Base-by-base conservation (phyloP, 139 green algal species). In the Chlorella sp. region DNA sequence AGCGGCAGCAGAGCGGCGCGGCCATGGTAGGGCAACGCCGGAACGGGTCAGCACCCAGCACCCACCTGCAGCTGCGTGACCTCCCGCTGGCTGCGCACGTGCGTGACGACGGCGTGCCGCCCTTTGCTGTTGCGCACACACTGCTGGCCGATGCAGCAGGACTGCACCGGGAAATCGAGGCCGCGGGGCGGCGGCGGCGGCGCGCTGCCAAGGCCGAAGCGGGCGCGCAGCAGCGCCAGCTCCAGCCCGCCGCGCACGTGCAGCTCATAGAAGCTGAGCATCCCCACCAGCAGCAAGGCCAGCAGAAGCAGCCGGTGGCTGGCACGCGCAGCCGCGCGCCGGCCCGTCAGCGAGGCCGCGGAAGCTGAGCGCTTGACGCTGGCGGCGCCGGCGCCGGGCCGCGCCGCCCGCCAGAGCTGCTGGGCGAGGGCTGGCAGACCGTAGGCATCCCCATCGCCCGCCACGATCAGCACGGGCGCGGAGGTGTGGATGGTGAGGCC, bases 141-240 rank as follows among this genome's bases (percentile, higher is more conserved):
- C 30, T 74, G 78, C 63, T 74, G 13, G 39, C 78, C 78, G 62
- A 83, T 74, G 63, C 78, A 83, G 63, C 78, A 83, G 30, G 39
- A 36, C 39, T 75, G 78, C 30, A 83, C 44, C 4, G 78, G 78
- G n/a, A 65, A 83, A 63, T 83, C 78, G 20, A 74, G 63, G 78
- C 62, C 39, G 28, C 60, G 76, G 0, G 76, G 38, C 32, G 32
- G 74, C 32, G 30, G 74, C 28, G 55, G 21, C 7, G 55, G 55
- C 1, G 32, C 32, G 34, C 60, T 60, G 74, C 74, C 51, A 9
- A 60, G 17, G 69, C 69, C 36, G 6, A 28, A 38, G 60, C 76
- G 15, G 11, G 76, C 76, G 36, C 36, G 36, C 36, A 56, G 56
- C 36, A 82, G 76, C 76, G 76, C 76, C 60, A 60, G 23, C 26